Conservation (phyloP, 2,329 filamentous ascomycete species). For the Monascus ruber region DNA sequence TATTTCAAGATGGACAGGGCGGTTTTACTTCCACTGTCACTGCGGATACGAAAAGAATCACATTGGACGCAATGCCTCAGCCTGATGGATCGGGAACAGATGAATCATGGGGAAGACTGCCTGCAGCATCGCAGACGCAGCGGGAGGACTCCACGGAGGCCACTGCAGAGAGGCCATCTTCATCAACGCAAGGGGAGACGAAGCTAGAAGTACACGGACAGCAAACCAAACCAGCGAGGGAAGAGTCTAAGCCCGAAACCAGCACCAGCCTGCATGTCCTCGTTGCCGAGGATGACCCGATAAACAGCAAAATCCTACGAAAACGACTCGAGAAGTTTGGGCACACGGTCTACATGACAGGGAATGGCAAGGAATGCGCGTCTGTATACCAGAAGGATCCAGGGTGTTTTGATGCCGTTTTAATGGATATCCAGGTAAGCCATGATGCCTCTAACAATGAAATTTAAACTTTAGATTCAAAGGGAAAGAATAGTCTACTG, state of each 20-base stretch:
- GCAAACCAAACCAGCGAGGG: background rate
- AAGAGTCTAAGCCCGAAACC: background rate
- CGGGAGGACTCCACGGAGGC: background rate
- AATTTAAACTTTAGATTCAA: background rate
- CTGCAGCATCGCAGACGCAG: no score
- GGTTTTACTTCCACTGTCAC: background rate
- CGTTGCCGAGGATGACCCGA: slow-evolving; percentile 77
- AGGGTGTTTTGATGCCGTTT: slow-evolving; percentile 58
- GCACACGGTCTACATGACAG: slow-evolving; percentile 58
- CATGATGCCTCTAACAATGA: background rate
- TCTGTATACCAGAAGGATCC: slow-evolving; percentile 54
- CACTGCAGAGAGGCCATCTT: background rate
- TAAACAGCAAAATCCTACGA: slow-evolving; percentile 71
- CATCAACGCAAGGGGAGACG: background rate
- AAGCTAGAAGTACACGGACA: background rate
- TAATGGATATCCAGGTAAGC: slow-evolving; percentile 85
- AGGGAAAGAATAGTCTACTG: background rate
- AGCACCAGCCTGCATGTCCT: slow-evolving; percentile 40
- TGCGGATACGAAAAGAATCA: slow-evolving; percentile 2
- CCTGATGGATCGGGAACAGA: no score
- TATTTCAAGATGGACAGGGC: background rate
- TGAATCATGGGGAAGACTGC: no score
- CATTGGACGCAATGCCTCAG: background rate
- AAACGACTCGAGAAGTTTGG: slow-evolving; percentile 69
- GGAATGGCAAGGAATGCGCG: slow-evolving; percentile 79